These are phyloP conservation scores for Rhytidiadelphus loreus DNA, from an alignment of 225 moss, liverwort and hornwort species.

Conservation along the genomic window DNA sequence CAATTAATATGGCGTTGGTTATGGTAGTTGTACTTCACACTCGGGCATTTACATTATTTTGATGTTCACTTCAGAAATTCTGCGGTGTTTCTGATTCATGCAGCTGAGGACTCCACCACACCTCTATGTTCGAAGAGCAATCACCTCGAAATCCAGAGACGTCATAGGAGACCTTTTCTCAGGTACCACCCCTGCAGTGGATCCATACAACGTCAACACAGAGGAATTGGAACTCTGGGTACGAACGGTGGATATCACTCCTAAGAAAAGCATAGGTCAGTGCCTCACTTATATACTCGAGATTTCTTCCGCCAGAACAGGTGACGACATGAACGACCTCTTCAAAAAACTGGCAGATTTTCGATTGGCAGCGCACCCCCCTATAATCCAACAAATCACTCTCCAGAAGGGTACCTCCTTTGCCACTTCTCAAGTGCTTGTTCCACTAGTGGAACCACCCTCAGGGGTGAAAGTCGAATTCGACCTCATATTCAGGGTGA, in stretches of 20 bases:
- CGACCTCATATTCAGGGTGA: constrained; percentile 46
- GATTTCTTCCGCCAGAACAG: constrained; percentile 5
- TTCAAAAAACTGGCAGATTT: constrained; percentile 49
- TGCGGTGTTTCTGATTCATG: background rate
- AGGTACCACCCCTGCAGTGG: background rate
- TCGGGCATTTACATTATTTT: background rate
- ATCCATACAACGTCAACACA: constrained; percentile 8
- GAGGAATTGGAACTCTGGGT: constrained; percentile 46
- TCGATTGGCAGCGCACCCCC: constrained; percentile 27
- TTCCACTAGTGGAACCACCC: constrained; percentile 46
- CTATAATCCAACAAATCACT: constrained; percentile 1
- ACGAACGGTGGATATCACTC: constrained; percentile 65
- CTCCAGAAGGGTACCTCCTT: constrained; percentile 14
- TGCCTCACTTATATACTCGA: constrained; percentile 56
- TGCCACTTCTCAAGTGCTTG: constrained; percentile 42
- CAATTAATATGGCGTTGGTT: background rate
- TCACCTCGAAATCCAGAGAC: constrained; percentile 5
- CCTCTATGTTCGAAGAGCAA: constrained; percentile 16
- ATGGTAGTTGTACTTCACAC: background rate
- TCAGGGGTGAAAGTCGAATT: constrained; percentile 16
- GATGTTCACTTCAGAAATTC: background rate
- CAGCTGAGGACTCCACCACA: constrained; percentile 49
- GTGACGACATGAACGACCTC: constrained; percentile 26
- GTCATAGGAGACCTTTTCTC: constrained; percentile 18
- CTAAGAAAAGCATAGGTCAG: constrained; percentile 47